Evolutionary conservation across 192 early-diverging fungal genomes (phyloP).

Genomic region (Phlyctochytrium planicorne): DNA sequence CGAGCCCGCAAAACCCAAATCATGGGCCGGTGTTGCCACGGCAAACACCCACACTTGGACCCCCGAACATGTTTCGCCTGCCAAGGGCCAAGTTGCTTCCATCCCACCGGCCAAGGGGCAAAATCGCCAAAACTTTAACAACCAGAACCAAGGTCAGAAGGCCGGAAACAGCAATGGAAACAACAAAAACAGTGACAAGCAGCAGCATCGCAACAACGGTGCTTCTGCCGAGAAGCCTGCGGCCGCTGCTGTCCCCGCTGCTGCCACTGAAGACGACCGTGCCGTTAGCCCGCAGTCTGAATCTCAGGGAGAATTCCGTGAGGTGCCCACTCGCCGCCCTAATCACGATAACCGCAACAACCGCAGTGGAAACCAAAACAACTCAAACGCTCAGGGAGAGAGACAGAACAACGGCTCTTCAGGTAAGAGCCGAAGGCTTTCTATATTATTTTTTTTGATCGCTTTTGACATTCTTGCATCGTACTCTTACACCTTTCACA

Average conservation of each 20-base stretch:
- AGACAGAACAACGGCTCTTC: background rate
- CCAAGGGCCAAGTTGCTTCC: slow-evolving; percentile 53
- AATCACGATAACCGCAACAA: slow-evolving; percentile 22
- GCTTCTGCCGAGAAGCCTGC: background rate
- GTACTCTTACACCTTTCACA: too few relatives aligned
- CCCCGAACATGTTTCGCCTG: slow-evolving; percentile 42
- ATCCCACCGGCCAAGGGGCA: slow-evolving; percentile 24
- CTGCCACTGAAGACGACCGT: slow-evolving; percentile 1
- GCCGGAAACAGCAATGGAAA: background rate
- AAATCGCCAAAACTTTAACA: slow-evolving; percentile 6
- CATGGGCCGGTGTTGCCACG: slow-evolving; percentile 78
- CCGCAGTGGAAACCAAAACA: too few relatives aligned
- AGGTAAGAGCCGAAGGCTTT: background rate
- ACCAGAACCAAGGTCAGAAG: slow-evolving; percentile 20
- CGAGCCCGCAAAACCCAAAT: slow-evolving; percentile 60
- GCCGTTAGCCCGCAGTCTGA: slow-evolving; percentile 16
- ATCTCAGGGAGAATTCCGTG: slow-evolving; percentile 26
- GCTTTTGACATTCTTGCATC: background rate
- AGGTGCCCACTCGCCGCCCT: slow-evolving; percentile 40
- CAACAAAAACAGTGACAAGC: slow-evolving; percentile 22
- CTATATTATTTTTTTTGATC: background rate
- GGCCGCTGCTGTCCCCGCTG: background rate
- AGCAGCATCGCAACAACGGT: slow-evolving; percentile 22
- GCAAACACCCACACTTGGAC: slow-evolving; percentile 57
- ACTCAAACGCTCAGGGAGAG: background rate